Evolutionary conservation across 129 eudicot species (phyloP).

Genomic region (Arctium minus): DNA sequence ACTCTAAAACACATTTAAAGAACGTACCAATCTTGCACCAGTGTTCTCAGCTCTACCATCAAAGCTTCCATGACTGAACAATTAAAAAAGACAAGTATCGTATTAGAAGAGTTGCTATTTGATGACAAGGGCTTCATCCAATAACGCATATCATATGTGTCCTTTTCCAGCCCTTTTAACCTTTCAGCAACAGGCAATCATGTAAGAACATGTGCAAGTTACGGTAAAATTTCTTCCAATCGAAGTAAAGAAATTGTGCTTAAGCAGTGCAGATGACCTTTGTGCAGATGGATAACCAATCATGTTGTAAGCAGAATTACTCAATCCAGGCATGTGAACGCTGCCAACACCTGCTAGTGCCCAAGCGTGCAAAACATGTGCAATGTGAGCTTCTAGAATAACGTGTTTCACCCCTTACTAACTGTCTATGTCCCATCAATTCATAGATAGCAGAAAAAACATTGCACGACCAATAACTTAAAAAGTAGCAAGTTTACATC

Average conservation of each 20-base stretch:
- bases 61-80: constrained; percentile 50
- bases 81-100: neutral
- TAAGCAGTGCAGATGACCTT: constrained; percentile 97
- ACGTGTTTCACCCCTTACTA: constrained; percentile 61
- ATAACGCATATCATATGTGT: constrained; percentile 27
- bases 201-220: constrained; percentile 35
- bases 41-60: constrained; percentile 42
- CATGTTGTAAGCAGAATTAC: constrained; percentile 94
- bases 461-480: constrained; percentile 21
- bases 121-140: constrained; percentile 11
- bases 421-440: constrained; percentile 18
- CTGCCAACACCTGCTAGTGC: constrained; percentile 99
- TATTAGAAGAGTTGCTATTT: constrained; percentile 17
- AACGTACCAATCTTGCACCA: constrained; percentile 49
- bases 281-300: constrained; percentile 98
- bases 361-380: constrained; percentile 98
- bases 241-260: constrained; percentile 64
- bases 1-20: neutral
- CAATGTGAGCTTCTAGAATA: constrained; percentile 77
- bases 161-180: constrained; percentile 30
- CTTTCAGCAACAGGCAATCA: constrained; percentile 44
- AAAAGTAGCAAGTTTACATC: constrained; percentile 6
- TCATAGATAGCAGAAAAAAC: constrained; percentile 15
- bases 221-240: constrained; percentile 23
- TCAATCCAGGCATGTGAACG: constrained; percentile 94